Base-by-base conservation (phyloP, 805 yeast species). In the Kuraishia piskuri region DNA sequence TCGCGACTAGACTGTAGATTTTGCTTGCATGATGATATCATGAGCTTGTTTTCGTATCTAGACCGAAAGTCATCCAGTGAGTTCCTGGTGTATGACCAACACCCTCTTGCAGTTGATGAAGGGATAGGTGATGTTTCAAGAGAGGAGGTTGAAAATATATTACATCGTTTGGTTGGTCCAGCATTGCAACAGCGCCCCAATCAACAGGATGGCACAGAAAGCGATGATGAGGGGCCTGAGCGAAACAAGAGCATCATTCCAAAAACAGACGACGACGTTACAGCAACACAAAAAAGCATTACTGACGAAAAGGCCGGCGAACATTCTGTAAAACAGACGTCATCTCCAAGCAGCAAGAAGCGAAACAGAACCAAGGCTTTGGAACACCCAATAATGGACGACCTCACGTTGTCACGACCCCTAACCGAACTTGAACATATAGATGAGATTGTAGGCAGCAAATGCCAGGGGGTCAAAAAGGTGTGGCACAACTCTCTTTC, bases 1-100 rank as follows among this genome's bases (percentile, higher is more conserved):
- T 57, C 60, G 1, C 55, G 57, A 20, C 50, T 70, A 1, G 57
- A 60, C 12, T 64, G 68, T 21, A 55, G 68, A 46, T 66, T 70
- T 46, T 52, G 62, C 17, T 45, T 65, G 21, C 72, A 70, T 55
- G 55, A 57, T 4, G 54, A 58, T 26, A 49, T 68, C 22, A 56
- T 55, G 14, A 55, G 62, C 9, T 52, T 68, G 50, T 50, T 65
- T 14, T 58, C 58, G 24, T 58, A 61, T 26, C 57, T 69, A 44
- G 64, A 62, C 48, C 62, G 59, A 22, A 57, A 57, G 24, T 59
- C 54, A 22, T 48, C 52, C 5, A 62, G 59, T 36, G 52, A 56
- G 21, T 57, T 59, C 52, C 44, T 58, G 4, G 52, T 56, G 26
- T 63, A 59, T 50, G 61, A 63, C 50, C 20, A 22, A 22, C 22